Evolutionary conservation across 106 monocot genomes (phyloP).

Genomic region (Dendrobium huoshanense): DNA sequence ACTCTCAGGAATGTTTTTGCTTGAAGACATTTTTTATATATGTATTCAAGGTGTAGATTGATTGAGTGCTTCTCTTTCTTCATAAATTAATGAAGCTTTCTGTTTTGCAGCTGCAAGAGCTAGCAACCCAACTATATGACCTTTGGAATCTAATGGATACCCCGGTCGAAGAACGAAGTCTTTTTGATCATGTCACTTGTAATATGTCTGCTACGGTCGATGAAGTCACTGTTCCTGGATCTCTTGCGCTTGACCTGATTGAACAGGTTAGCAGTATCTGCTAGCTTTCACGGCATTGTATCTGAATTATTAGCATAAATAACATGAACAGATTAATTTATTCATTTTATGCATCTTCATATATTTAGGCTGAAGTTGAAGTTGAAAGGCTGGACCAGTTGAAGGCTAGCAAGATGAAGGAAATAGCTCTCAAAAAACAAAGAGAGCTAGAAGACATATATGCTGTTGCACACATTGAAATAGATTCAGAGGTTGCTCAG

Average conservation of each 20-base stretch:
- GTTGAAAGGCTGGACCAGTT: slow-evolving; percentile 89
- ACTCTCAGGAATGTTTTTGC: not conserved
- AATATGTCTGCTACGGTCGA: slow-evolving; percentile 72
- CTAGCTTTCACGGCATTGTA: not conserved
- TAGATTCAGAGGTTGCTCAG: slow-evolving; percentile 61
- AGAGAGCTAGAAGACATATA: slow-evolving; percentile 88
- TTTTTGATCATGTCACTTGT: slow-evolving; percentile 93
- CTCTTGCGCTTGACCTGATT: slow-evolving; percentile 91
- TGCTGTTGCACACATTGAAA: slow-evolving; percentile 71
- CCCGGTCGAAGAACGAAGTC: slow-evolving; percentile 55
- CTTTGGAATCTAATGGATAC: slow-evolving; percentile 99
- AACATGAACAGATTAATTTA: not conserved
- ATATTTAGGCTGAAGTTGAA: slow-evolving; percentile 82
- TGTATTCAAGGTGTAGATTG: not conserved
- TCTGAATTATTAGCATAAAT: not conserved
- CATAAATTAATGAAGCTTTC: not conserved
- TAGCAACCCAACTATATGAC: slow-evolving; percentile 71
- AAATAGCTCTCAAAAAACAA: slow-evolving; percentile 96
- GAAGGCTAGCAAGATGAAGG: slow-evolving; percentile 96
- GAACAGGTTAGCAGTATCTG: slow-evolving; percentile 61
- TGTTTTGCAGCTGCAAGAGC: slow-evolving; percentile 67
- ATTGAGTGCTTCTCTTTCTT: not conserved
- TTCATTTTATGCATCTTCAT: not conserved
- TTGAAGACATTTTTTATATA: not conserved
- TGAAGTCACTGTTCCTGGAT: slow-evolving; percentile 73